Conservation (phyloP, 2,329 filamentous ascomycete genomes). For the Talaromyces rugulosus region DNA sequence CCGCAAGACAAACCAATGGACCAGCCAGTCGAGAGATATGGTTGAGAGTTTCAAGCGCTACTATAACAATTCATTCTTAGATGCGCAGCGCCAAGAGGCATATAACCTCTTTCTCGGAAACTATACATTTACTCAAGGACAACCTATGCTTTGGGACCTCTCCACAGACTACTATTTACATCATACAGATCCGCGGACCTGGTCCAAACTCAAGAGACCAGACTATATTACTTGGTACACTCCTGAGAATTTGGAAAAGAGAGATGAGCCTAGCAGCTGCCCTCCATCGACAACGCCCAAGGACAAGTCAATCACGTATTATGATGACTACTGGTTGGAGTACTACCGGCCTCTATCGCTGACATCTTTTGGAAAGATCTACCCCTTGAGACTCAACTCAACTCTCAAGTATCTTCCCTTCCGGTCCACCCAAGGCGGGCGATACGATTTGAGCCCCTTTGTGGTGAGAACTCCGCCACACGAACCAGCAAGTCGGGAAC, state of each 20-base stretch:
- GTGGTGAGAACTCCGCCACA: constrained; percentile 61
- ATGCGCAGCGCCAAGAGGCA: constrained; percentile 95
- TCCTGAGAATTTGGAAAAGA: constrained; percentile 63
- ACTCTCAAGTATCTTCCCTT: constrained; percentile 79
- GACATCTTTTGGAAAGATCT: constrained; percentile 88
- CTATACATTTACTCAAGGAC: constrained; percentile 80
- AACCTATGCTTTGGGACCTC: constrained; percentile 96
- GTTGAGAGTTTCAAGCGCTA: constrained; percentile 98
- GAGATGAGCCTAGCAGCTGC: constrained; percentile 27
- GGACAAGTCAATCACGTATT: constrained; percentile 46
- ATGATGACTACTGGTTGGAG: constrained; percentile 96
- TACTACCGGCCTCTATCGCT: constrained; percentile 88
- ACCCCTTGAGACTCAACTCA: constrained; percentile 87
- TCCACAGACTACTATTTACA: constrained; percentile 94
- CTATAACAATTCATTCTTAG: constrained; percentile 97
- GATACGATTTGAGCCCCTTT: constrained; percentile 85
- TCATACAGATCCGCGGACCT: constrained; percentile 74
- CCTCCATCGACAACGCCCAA: constrained; percentile 14
- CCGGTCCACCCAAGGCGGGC: constrained; percentile 62
- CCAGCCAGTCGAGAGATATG: constrained; percentile 95
- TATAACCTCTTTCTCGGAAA: constrained; percentile 97
- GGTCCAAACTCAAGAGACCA: constrained; percentile 58
- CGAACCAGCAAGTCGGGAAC: constrained; percentile 56
- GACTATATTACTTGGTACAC: constrained; percentile 91
- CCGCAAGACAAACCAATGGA: constrained; percentile 98